These are phyloP conservation scores for Gamsiella multidivaricata DNA, from an alignment of 192 early-diverging fungal species.

Conservation along the genomic window DNA sequence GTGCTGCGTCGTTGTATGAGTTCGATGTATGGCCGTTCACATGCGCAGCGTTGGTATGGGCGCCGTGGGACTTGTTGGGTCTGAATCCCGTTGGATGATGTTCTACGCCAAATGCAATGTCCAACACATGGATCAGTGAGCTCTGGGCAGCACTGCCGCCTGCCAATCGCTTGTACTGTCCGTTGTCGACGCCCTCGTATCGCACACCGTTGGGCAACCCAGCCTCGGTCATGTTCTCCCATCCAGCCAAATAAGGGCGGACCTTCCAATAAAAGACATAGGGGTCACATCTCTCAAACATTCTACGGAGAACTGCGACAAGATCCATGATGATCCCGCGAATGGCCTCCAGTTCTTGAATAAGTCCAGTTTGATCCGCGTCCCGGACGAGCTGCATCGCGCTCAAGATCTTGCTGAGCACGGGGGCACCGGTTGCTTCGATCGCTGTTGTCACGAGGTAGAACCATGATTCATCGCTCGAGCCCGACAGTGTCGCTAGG, in stretches of 20 bases:
- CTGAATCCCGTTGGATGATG: conserved; percentile 80
- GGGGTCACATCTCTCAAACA: conserved; percentile 96
- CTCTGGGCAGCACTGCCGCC: conserved; percentile 96
- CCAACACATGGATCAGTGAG: conserved; percentile 90
- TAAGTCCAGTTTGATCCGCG: conserved; percentile 57
- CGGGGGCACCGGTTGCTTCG: conserved; percentile 82
- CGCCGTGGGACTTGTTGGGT: conserved; percentile 15
- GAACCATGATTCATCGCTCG: conserved; percentile 96
- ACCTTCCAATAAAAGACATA: conserved; percentile 96
- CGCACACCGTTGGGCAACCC: conserved; percentile 89
- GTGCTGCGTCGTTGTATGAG: too few relatives aligned
- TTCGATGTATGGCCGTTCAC: too few relatives aligned
- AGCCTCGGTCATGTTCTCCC: conserved; percentile 90
- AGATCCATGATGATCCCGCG: conserved; percentile 62
- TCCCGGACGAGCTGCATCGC: conserved; percentile 72
- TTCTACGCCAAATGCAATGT: conserved; percentile 88
- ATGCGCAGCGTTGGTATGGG: background rate
- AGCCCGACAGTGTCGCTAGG: conserved; percentile 86
- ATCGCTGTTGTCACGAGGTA: conserved; percentile 92
- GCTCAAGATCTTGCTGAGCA: conserved; percentile 72
- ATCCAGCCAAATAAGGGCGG: conserved; percentile 89
- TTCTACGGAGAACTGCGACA: conserved; percentile 69
- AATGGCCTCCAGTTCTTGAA: conserved; percentile 68
- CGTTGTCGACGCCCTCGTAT: conserved; percentile 91
- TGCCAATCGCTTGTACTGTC: conserved; percentile 79